Percentiles rank a stretch among this genome's conserved stretches.
These are phyloP conservation scores for Knufia fluminis DNA, from an alignment of 2,329 filamentous ascomycete species.

Conservation along the genomic window DNA sequence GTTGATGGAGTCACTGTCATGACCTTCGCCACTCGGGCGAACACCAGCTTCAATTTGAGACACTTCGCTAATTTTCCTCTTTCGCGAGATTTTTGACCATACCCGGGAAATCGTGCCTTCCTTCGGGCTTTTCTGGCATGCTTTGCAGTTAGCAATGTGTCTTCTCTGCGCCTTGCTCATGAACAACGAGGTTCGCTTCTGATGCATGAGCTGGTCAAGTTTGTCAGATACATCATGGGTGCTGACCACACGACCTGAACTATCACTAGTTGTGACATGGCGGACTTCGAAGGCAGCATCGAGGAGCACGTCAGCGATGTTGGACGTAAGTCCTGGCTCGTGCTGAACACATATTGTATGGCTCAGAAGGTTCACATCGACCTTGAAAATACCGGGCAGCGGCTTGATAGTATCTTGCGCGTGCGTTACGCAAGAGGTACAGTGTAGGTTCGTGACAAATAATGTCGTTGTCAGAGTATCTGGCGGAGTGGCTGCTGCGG, in stretches of 20 bases:
- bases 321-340: slow-evolving; percentile 24
- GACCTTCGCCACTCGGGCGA: not conserved
- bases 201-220: slow-evolving; percentile 1
- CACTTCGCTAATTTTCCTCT: not conserved
- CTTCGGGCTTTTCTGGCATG: slow-evolving; percentile 29
- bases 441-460: slow-evolving; percentile 41
- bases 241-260: slow-evolving; percentile 20
- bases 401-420: slow-evolving; percentile 34
- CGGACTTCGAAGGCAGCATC: slow-evolving; percentile 40
- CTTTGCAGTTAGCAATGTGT: slow-evolving; percentile 44
- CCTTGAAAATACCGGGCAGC: slow-evolving; percentile 25
- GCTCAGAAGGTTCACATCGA: slow-evolving; percentile 37
- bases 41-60: slow-evolving; percentile 2
- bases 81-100: not conserved
- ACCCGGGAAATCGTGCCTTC: not conserved
- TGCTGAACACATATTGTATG: slow-evolving; percentile 37
- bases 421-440: slow-evolving; percentile 39
- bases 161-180: slow-evolving; percentile 23
- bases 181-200: slow-evolving; percentile 12
- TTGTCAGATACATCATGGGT: slow-evolving; percentile 2
- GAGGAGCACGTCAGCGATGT: slow-evolving; percentile 31
- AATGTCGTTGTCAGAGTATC: slow-evolving; percentile 25
- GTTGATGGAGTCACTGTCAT: too few relatives aligned
- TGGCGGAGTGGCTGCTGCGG: not conserved
- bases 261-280: slow-evolving; percentile 34